Percentiles rank a stretch among this genome's conserved stretches.
Conservation (phyloP, 768 basidiomycete species). For the Austroboletus festivus region DNA sequence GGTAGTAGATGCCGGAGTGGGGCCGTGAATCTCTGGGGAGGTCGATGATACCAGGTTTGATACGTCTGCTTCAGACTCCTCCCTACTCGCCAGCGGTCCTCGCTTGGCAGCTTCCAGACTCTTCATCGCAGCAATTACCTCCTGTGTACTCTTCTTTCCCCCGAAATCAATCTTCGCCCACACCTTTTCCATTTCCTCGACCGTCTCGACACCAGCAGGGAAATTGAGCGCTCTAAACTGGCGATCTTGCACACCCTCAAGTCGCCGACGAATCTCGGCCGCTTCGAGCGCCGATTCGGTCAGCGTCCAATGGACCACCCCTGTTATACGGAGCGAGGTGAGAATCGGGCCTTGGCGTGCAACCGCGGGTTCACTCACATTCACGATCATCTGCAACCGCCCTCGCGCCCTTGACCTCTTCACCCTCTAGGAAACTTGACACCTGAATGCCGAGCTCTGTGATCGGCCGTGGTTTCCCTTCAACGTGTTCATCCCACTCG, state of each 20-base stretch:
- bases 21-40: neutral
- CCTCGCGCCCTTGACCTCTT: constrained; percentile 39
- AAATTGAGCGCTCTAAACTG: constrained; percentile 46
- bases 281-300: constrained; percentile 34
- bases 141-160: constrained; percentile 4
- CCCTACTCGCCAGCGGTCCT: neutral
- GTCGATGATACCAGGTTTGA: neutral
- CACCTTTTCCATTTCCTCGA: constrained; percentile 26
- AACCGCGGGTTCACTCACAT: constrained; percentile 12
- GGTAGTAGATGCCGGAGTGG: too few relatives aligned
- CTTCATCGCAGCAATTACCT: constrained; percentile 3
- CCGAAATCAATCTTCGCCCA: constrained; percentile 35
- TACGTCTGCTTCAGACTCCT: neutral
- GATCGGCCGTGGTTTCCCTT: constrained; percentile 42
- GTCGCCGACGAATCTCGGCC: constrained; percentile 35
- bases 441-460: constrained; percentile 55
- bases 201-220: constrained; percentile 44
- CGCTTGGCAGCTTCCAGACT: constrained; percentile 3
- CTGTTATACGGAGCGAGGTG: constrained; percentile 33
- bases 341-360: neutral
- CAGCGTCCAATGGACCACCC: constrained; percentile 61
- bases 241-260: constrained; percentile 37
- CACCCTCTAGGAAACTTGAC: constrained; percentile 42
- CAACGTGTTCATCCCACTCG: constrained; percentile 39
- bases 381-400: constrained; percentile 18